These are phyloP conservation scores for Salix suchowensis DNA, from an alignment of 345 rosid genomes.

Conservation along the genomic window DNA sequence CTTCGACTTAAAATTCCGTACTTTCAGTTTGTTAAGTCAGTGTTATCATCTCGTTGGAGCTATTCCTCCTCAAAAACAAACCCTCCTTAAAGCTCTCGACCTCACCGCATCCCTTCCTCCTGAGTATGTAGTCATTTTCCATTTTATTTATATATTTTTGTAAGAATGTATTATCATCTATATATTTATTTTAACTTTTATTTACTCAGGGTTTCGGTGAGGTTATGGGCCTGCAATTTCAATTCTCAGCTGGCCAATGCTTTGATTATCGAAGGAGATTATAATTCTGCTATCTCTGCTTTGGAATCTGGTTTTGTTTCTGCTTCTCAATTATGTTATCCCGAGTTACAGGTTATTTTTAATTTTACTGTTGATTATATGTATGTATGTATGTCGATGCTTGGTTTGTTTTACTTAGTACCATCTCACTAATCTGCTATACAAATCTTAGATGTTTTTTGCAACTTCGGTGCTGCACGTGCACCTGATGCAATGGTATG, in stretches of 20 bases:
- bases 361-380: neutral
- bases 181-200: neutral
- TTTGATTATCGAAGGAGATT: constrained; percentile 76
- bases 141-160: neutral
- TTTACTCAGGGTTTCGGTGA: constrained; percentile 36
- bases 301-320: constrained; percentile 57
- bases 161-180: neutral
- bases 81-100: constrained; percentile 69
- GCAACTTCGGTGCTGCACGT: constrained; percentile 79
- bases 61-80: constrained; percentile 74
- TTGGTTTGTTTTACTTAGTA: neutral
- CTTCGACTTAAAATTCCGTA: constrained; percentile 71
- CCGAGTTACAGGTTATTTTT: constrained; percentile 66
- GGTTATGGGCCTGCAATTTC: constrained; percentile 92
- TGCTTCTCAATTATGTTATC: constrained; percentile 59
- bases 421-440: neutral
- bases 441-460: constrained; percentile 69
- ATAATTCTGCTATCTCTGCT: constrained; percentile 56
- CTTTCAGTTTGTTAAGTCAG: constrained; percentile 81
- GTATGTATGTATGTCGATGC: too few relatives aligned
- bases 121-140: constrained; percentile 18
- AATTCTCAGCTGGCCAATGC: constrained; percentile 93
- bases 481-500: constrained; percentile 89
- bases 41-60: constrained; percentile 86
- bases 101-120: constrained; percentile 46